Evolutionary conservation across 2,329 filamentous ascomycete genomes (phyloP).

Genomic region (Ophiostoma pallidulum): DNA sequence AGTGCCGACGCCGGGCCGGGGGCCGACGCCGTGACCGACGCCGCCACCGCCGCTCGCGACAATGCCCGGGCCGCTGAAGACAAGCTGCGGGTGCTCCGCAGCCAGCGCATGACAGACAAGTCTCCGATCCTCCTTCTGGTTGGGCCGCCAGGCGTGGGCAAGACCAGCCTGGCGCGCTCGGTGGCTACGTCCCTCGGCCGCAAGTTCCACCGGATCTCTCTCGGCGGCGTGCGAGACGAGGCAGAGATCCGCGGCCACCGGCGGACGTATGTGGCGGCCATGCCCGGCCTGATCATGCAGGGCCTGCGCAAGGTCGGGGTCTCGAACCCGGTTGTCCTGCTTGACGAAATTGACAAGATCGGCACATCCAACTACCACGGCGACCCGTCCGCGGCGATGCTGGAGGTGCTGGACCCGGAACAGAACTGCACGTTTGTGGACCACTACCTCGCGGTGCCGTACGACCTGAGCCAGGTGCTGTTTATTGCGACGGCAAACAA

Average conservation of each 20-base stretch:
- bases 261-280: conserved; percentile 94
- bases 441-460: conserved; percentile 91
- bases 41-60: conserved; percentile 20
- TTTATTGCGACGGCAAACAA: conserved; percentile 97
- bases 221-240: conserved; percentile 91
- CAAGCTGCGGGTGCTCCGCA: conserved; percentile 66
- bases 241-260: conserved; percentile 94
- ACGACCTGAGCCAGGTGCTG: conserved; percentile 90
- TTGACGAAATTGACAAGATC: conserved; percentile 98
- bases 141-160: conserved; percentile 88
- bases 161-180: conserved; percentile 90
- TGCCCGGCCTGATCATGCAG: conserved; percentile 91
- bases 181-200: conserved; percentile 84
- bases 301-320: conserved; percentile 93
- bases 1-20: too few relatives aligned
- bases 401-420: conserved; percentile 94
- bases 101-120: conserved; percentile 83
- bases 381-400: conserved; percentile 93
- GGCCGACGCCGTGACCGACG: too few relatives aligned
- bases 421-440: conserved; percentile 94
- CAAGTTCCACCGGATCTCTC: conserved; percentile 94
- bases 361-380: conserved; percentile 86
- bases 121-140: conserved; percentile 91
- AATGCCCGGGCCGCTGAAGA: conserved; percentile 39
- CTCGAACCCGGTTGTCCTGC: conserved; percentile 85